Evolutionary conservation across 176 grass and related monocot species (phyloP), one percentile per base, ranked within the genome.

Genomic region (Hyparrhenia diplandra): DNA sequence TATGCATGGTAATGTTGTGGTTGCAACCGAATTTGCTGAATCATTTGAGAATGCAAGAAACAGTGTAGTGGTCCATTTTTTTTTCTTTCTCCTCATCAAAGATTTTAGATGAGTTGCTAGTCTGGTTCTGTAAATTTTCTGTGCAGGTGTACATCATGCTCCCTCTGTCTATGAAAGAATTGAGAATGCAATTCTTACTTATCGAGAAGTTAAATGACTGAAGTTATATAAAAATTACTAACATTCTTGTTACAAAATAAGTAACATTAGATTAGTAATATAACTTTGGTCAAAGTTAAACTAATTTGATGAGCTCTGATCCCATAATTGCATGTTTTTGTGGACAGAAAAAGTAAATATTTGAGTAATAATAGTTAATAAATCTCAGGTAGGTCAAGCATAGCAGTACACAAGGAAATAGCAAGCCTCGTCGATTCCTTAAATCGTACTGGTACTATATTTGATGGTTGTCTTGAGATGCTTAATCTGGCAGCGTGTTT

Each of bases 361-460:
- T 43, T 64, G 17, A 78, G 27, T 78, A 62, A 13, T 58, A 27
- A 24, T 20, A 30, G 21, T 64, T 18, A 64, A 27, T 78, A 32
- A 78, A 78, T 78, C 63, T 78, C 12, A 52, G 21, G 42, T 49
- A 23, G 59, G 40, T 64, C 28, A 62, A 34, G 60, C 58, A 6
- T 78, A 79, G 41, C 55, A 76, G 54, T 76, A 47, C 41, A 67
- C 47, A 6, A 47, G 76, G 18, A 78, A 65, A 79, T 47, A 51
- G 29, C 43, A 68, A 80, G 13, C 35, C 30, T 80, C 46, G n/a
- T 55, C n/a, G 52, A 78, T 70, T 71, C 74, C 74, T 78, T 62
- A 47, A 61, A 46, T 35, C 60, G 82, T 77, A 77, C 82, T 69
- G 6, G 39, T 59, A 69, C 74, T 54, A 27, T 68, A 80, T 65